Conservation (phyloP, 129 eudicot species). For the Centrapalus pauciflorus region DNA sequence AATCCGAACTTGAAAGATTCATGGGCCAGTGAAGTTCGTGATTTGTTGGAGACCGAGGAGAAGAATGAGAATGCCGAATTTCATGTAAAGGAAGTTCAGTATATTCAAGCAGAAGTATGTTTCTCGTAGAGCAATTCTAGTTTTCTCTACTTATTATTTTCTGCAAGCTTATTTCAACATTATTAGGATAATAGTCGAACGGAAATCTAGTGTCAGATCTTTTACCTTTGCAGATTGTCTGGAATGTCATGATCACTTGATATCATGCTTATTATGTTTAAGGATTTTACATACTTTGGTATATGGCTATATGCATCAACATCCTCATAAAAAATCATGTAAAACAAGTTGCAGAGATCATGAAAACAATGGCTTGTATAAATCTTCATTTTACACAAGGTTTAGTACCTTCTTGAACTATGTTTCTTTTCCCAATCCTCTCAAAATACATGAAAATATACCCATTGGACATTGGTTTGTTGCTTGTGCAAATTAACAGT, state of each 20-base stretch:
- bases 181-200: neutral
- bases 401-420: no score
- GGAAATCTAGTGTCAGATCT: neutral
- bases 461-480: no score
- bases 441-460: no score
- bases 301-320: neutral
- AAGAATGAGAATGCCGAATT: constrained; percentile 91
- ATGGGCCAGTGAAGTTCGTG: constrained; percentile 88
- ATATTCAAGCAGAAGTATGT: constrained; percentile 96
- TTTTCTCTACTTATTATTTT: neutral
- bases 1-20: constrained; percentile 64
- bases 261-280: neutral
- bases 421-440: no score
- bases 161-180: neutral
- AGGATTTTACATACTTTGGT: neutral
- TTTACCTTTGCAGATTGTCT: neutral
- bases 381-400: no score
- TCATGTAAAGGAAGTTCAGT: constrained; percentile 94
- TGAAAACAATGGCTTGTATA: neutral
- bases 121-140: neutral
- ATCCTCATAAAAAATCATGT: neutral
- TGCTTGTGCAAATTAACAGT: no score
- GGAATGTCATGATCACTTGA: neutral
- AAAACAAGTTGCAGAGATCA: no score
- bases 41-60: constrained; percentile 77